phyloP scores from a whole-genome alignment of 352 stramenopile species.

The Phytophthora pini region DNA sequence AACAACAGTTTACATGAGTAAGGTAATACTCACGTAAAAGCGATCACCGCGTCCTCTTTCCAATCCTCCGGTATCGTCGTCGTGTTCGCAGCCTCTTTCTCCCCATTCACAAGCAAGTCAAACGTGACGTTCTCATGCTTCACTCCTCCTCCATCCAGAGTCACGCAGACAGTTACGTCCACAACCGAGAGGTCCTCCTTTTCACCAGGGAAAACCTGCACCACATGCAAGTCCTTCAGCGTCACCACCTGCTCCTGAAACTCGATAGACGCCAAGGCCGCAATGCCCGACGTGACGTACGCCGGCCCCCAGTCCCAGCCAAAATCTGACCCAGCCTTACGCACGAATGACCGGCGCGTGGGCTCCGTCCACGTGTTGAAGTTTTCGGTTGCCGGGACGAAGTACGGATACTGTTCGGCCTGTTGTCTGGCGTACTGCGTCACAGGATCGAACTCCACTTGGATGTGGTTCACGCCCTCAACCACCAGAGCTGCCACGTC shows the following conservation, averaged over 20 bases:
- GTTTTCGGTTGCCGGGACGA: constrained; percentile 75
- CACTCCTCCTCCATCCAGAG: constrained; percentile 32
- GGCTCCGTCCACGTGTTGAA: constrained; percentile 85
- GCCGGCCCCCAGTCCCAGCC: constrained; percentile 90
- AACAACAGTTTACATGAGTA: not conserved
- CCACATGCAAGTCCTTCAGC: constrained; percentile 51
- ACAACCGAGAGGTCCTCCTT: constrained; percentile 48
- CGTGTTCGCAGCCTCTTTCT: constrained; percentile 24
- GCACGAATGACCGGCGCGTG: constrained; percentile 78
- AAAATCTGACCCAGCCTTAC: constrained; percentile 89
- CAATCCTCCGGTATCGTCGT: constrained; percentile 28
- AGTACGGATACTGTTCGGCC: constrained; percentile 74
- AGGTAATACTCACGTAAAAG: constrained; percentile 40
- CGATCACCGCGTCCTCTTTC: constrained; percentile 27
- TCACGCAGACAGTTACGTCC: constrained; percentile 46
- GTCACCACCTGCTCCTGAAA: constrained; percentile 20
- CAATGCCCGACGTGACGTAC: constrained; percentile 69
- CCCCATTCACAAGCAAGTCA: constrained; percentile 52
- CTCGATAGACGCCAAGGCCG: constrained; percentile 59
- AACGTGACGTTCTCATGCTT: constrained; percentile 54
- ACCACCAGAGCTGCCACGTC: constrained; percentile 34
- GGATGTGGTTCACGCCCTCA: constrained; percentile 51
- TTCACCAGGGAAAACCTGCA: constrained; percentile 41
- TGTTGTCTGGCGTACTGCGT: constrained; percentile 61
- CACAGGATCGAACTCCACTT: constrained; percentile 63